A percentile compares a stretch with the other conserved stretches of the same genome.
phyloP scores from a whole-genome alignment of 345 rosid species.

The Populus tremula region DNA sequence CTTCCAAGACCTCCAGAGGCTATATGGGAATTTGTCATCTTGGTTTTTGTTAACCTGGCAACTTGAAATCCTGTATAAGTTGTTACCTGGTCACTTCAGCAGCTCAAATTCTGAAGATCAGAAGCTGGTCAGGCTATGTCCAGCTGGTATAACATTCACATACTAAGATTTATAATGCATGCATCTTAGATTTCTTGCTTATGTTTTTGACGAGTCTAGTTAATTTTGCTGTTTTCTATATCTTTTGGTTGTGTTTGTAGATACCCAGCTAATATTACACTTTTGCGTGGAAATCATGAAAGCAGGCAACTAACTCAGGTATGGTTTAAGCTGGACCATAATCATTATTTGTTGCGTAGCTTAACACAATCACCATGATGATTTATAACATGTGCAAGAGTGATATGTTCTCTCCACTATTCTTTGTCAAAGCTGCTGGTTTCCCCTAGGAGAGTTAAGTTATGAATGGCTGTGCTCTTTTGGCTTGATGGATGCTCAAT shows the following conservation, averaged over 20 bases:
- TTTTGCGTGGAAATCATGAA: slow-evolving; percentile 98
- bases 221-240: not conserved
- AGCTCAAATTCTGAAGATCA: not conserved
- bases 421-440: not conserved
- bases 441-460: not conserved
- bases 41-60: not conserved
- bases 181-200: not conserved
- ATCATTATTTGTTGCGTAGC: no score
- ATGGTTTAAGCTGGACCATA: slow-evolving; percentile 13
- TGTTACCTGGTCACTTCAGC: not conserved
- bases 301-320: slow-evolving; percentile 99
- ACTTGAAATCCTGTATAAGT: slow-evolving; percentile 1
- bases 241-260: slow-evolving; percentile 35
- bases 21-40: not conserved
- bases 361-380: no score
- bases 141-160: not conserved
- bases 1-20: not conserved
- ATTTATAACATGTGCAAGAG: not conserved
- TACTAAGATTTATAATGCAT: not conserved
- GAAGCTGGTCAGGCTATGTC: slow-evolving; percentile 1
- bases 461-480: not conserved
- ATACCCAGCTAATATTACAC: slow-evolving; percentile 96
- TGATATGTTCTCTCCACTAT: not conserved
- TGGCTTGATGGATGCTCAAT: not conserved
- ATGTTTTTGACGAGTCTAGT: not conserved